These are phyloP conservation scores for Gaeumannomyces sp. DNA, from an alignment of 2,329 filamentous ascomycete genomes.

Conservation along the genomic window DNA sequence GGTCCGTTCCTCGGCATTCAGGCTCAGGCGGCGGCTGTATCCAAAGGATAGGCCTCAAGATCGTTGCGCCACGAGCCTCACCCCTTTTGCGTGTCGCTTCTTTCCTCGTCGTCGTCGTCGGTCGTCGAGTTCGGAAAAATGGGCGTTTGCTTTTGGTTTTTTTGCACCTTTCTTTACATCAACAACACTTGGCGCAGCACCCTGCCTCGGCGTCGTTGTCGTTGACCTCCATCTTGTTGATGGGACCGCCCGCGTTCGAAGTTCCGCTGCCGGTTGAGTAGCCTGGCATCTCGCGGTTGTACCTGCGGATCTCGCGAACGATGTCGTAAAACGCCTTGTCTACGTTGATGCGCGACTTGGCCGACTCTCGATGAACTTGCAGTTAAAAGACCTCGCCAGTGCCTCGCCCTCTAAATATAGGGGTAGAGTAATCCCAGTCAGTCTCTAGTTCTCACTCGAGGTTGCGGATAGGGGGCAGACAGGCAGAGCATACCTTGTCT, in stretches of 20 bases:
- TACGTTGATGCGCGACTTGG: constrained; percentile 96
- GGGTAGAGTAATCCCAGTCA: background rate
- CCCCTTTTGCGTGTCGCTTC: background rate
- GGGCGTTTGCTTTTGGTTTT: background rate
- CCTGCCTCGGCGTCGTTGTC: constrained; percentile 62
- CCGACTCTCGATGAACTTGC: constrained; percentile 98
- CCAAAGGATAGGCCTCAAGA: background rate
- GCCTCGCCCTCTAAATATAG: constrained; percentile 73
- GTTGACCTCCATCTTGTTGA: constrained; percentile 73
- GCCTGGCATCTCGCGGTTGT: constrained; percentile 96
- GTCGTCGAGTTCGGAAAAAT: background rate
- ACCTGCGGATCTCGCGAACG: constrained; percentile 93
- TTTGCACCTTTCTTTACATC: constrained; percentile 52
- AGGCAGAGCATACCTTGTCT: constrained; percentile 66
- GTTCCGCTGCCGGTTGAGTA: constrained; percentile 67
- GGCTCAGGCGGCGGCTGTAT: background rate
- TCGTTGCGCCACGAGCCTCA: background rate
- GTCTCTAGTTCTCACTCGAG: background rate
- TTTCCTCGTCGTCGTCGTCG: constrained; percentile 4
- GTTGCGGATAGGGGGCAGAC: background rate
- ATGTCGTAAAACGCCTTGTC: constrained; percentile 99
- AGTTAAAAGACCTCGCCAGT: constrained; percentile 79
- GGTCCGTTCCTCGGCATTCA: background rate
- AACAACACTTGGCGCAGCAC: constrained; percentile 83
- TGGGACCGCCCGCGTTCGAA: constrained; percentile 54